These are phyloP conservation scores for Acanthamoeba sp. DNA, from an alignment of 208 protist genomes.

Conservation along the genomic window DNA sequence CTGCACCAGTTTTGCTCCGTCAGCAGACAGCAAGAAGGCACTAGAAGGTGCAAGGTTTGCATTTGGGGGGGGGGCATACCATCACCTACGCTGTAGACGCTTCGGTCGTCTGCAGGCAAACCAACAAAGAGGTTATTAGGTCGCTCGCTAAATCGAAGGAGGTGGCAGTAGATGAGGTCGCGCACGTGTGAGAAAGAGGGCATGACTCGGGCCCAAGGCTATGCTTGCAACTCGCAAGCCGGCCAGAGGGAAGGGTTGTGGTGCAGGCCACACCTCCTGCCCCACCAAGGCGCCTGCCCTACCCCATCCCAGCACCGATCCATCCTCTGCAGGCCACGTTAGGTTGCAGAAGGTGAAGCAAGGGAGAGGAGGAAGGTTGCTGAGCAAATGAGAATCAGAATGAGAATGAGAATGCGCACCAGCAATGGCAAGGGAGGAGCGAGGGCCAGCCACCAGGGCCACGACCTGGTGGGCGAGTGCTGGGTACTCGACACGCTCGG, in stretches of 20 bases:
- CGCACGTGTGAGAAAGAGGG: slow-evolving; percentile 16
- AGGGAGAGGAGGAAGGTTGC: neutral
- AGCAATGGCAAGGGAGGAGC: neutral
- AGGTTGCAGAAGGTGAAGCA: too few relatives aligned
- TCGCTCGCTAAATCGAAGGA: neutral
- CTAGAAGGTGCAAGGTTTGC: too few relatives aligned
- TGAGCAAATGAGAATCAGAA: neutral
- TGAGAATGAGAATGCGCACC: neutral
- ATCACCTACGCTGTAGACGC: neutral
- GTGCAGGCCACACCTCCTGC: neutral
- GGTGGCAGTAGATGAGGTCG: neutral
- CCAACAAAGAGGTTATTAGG: neutral
- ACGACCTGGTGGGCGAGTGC: neutral
- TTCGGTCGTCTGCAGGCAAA: neutral
- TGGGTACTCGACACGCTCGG: neutral
- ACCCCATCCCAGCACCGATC: neutral
- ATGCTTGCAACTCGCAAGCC: neutral
- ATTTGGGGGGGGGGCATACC: too few relatives aligned
- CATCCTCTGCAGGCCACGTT: neutral
- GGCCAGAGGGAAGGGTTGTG: neutral
- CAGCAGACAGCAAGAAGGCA: too few relatives aligned
- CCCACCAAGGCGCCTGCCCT: neutral
- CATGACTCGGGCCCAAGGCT: neutral
- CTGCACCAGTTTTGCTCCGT: too few relatives aligned
- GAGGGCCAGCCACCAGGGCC: neutral